phyloP scores from a whole-genome alignment of 768 basidiomycete species.

The Cystobasidium onofrii region DNA sequence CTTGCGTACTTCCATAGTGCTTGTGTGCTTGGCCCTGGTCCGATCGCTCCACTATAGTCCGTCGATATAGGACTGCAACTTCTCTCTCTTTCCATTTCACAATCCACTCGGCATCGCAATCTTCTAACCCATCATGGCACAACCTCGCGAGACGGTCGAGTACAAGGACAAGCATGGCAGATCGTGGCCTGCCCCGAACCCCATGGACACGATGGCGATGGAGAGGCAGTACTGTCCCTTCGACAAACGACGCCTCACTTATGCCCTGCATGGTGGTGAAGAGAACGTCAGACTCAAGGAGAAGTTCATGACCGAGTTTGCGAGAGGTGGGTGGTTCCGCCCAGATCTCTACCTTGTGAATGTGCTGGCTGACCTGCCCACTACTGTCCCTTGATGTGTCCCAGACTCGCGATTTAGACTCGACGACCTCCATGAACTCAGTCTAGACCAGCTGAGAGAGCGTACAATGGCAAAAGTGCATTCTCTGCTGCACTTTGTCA shows the following conservation, averaged over 20 bases:
- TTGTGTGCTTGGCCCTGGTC: no score
- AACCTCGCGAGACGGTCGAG: constrained; percentile 16
- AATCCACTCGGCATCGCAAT: no score
- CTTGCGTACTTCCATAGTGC: no score
- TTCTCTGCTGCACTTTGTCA: constrained; percentile 47
- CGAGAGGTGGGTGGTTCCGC: constrained; percentile 38
- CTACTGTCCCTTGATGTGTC: no score
- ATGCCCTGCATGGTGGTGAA: constrained; percentile 14
- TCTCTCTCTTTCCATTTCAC: no score
- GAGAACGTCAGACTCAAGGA: constrained; percentile 17
- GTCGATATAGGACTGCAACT: no score
- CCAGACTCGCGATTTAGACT: constrained; percentile 44
- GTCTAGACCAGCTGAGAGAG: constrained; percentile 45
- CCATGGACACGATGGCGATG: neutral
- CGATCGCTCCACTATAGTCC: no score
- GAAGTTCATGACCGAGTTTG: constrained; percentile 45
- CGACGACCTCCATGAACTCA: constrained; percentile 42
- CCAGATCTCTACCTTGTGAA: neutral
- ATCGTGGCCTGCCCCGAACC: neutral
- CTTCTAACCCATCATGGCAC: constrained; percentile 20
- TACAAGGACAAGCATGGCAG: neutral
- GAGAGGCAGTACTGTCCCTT: constrained; percentile 31
- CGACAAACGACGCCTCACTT: constrained; percentile 19
- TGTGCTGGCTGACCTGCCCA: constrained; percentile 2
- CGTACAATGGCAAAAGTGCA: constrained; percentile 50